Conservation (phyloP, 345 rosid species). For the Populus nigra region DNA sequence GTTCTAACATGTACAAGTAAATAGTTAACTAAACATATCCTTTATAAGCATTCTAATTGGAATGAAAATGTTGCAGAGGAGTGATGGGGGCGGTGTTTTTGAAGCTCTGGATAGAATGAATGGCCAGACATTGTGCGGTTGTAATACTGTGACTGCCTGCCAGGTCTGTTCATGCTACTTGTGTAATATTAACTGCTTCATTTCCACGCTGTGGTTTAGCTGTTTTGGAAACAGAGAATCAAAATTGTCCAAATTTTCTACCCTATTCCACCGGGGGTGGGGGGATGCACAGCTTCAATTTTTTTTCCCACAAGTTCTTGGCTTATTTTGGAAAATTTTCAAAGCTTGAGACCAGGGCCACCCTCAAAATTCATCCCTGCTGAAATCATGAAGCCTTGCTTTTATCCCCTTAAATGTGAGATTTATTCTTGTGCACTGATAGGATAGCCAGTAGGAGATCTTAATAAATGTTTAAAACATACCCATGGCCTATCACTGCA, state of each 20-base stretch:
- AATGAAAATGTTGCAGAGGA: conserved; percentile 57
- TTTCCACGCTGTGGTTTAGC: not conserved
- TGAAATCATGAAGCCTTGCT: not conserved
- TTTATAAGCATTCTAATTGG: conserved; percentile 19
- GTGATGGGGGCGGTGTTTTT: conserved; percentile 93
- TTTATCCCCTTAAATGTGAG: no score
- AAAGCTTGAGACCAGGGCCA: no score
- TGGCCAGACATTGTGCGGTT: conserved; percentile 80
- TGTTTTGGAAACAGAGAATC: not conserved
- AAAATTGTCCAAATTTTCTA: not conserved
- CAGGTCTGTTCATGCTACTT: conserved; percentile 52
- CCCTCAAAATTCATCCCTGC: no score
- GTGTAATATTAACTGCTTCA: not conserved
- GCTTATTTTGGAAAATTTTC: no score
- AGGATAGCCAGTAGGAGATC: not conserved
- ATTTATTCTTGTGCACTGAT: not conserved
- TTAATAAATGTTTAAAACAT: not conserved
- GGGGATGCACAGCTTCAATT: no score
- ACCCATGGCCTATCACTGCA: not conserved
- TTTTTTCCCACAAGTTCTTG: no score
- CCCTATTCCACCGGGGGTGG: no score
- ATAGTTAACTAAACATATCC: not conserved
- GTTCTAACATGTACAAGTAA: not conserved
- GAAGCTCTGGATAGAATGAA: conserved; percentile 79
- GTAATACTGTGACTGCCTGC: conserved; percentile 71